A percentile compares a stretch with the other conserved stretches of the same genome.
These are phyloP conservation scores for Solanum chiquidenum DNA, from an alignment of 257 asterid species.

Conservation along the genomic window DNA sequence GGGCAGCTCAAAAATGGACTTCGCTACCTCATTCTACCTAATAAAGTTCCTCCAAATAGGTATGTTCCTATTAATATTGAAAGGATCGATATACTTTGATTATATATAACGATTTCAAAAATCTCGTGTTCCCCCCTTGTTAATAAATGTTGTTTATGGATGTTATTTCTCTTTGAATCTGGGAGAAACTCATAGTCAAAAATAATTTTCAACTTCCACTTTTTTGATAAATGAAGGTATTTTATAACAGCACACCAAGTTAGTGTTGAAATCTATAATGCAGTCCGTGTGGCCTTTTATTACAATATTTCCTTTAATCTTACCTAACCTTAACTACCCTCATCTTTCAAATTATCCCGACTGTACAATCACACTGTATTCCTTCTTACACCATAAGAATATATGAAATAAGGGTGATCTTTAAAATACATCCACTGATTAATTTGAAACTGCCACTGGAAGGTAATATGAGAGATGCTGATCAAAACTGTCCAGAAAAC, in stretches of 20 bases:
- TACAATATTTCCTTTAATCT: neutral
- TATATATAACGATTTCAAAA: neutral
- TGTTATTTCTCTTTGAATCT: neutral
- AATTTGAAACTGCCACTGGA: neutral
- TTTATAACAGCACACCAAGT: neutral
- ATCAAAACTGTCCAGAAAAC: neutral
- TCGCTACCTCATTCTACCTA: conserved; percentile 87
- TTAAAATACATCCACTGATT: neutral
- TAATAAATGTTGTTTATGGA: neutral
- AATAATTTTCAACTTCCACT: neutral
- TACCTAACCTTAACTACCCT: neutral
- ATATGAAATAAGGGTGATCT: neutral
- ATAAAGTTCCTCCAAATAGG: conserved; percentile 98
- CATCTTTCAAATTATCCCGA: neutral
- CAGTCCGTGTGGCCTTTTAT: neutral
- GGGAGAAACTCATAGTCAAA: neutral
- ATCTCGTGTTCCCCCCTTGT: neutral
- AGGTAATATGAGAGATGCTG: neutral
- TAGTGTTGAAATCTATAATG: neutral
- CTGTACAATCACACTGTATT: neutral
- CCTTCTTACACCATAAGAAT: neutral
- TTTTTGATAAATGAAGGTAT: neutral
- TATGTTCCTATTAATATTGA: conserved; percentile 10
- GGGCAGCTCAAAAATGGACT: conserved; percentile 95
- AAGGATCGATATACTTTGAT: neutral